These are phyloP conservation scores for Osmanthus fragrans DNA, from an alignment of 257 asterid genomes.

Conservation along the genomic window DNA sequence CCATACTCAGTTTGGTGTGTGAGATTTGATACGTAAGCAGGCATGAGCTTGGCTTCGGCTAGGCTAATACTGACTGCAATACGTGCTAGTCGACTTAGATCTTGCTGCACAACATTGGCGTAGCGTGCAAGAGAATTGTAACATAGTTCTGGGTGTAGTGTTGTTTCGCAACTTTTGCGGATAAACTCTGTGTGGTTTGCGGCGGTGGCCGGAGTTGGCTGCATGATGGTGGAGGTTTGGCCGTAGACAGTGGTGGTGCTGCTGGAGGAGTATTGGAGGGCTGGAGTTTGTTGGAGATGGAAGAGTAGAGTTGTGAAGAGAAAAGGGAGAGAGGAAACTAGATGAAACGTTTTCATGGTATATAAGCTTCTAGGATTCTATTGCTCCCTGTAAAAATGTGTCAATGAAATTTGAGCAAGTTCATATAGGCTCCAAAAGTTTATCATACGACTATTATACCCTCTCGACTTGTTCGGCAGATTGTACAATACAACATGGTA, in stretches of 20 bases:
- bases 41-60: slow-evolving; percentile 21
- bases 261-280: neutral
- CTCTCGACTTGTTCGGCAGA: neutral
- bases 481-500: no score
- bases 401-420: neutral
- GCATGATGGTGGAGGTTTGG: neutral
- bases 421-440: neutral
- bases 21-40: slow-evolving; percentile 21
- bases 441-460: neutral
- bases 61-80: slow-evolving; percentile 24
- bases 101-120: slow-evolving; percentile 22
- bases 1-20: slow-evolving; percentile 39
- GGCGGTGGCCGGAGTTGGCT: neutral
- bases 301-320: slow-evolving; percentile 17
- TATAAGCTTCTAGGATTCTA: neutral
- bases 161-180: slow-evolving; percentile 15
- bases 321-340: neutral
- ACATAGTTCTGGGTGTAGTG: slow-evolving; percentile 22
- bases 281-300: neutral
- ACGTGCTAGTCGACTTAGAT: slow-evolving; percentile 16
- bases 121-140: slow-evolving; percentile 22
- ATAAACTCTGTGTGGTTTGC: neutral
- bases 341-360: slow-evolving; percentile 17
- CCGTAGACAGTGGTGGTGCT: no score
- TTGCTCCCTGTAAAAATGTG: neutral